Evolutionary conservation across 768 basidiomycete genomes (phyloP), one percentile per base, ranked within the genome.

Genomic region (Infundibulicybe gibba): DNA sequence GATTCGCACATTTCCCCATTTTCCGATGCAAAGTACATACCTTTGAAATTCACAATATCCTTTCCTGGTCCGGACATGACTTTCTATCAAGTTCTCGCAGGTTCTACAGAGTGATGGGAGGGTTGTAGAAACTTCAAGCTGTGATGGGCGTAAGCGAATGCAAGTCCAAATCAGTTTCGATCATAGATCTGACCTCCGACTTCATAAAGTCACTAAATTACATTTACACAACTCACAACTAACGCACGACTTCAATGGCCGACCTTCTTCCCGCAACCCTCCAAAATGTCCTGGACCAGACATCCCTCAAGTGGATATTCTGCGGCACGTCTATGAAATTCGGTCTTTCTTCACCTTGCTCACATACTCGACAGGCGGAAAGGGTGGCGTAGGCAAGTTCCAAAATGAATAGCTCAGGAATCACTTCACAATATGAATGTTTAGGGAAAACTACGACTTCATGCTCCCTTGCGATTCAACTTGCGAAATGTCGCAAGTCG

Each of bases 371-470:
- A 53, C 59, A 97, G 94, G 94, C 75, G 94, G 94, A 44, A 98
- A 97, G 79, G 97, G 92, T 68, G 97, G 94, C 75, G 97, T 98
- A 53, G 93, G 94, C 87, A 64, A 66, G 88, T 72, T 53, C 17
- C 37, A 5, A 34, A 25, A 25, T 25, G 8, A 25, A 25, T 25
- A 8, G 25, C 25, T 25, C 25, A 25, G 25, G 25, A 25, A 25
- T 25, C 25, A 25, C 25, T 25, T 25, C 25, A 25, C 25, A 8
- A 25, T 8, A 25, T 25, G 25, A 25, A 25, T 8, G 25, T 8
- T 45, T 61, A 92, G 94, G 95, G 46, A 99, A 99, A 76, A 99
- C 97, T 2, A 98, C 97, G 0, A 97, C 97, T 3, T 94, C 93
- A 10, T 98, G 94, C 65, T 94, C 93, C 3, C 79, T 98, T 5